Percentiles rank a stretch among this genome's conserved stretches.
Evolutionary conservation across 352 stramenopile genomes (phyloP).

Genomic region (Phytophthora boehmeriae): DNA sequence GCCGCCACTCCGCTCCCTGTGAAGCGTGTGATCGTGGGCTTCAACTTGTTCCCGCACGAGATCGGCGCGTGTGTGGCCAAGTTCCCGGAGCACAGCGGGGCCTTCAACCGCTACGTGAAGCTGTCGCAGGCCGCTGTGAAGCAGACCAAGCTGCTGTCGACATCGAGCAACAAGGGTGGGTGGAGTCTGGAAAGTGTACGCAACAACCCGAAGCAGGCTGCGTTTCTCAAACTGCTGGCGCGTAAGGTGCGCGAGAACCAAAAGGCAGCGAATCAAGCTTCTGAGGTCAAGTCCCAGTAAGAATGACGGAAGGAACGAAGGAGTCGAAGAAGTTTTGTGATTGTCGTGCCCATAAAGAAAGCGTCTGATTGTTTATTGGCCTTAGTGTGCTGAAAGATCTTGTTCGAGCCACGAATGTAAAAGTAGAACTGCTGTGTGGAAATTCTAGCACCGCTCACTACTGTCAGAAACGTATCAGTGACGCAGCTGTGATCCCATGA

Average conservation of each 20-base stretch:
- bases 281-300: no score
- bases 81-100: conserved; percentile 69
- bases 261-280: neutral
- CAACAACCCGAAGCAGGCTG: conserved; percentile 66
- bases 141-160: conserved; percentile 39
- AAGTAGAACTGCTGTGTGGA: no score
- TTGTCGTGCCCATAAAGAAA: no score
- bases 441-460: no score
- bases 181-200: conserved; percentile 65
- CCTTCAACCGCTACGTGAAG: conserved; percentile 81
- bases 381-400: no score
- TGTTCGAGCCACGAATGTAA: no score
- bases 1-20: conserved; percentile 14
- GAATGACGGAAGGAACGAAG: no score
- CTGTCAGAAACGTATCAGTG: no score
- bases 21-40: conserved; percentile 77
- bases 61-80: conserved; percentile 64
- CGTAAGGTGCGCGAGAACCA: conserved; percentile 63
- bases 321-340: no score
- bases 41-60: conserved; percentile 75
- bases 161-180: conserved; percentile 14
- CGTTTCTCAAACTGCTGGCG: conserved; percentile 66
- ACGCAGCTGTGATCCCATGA: no score
- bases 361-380: no score
- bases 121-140: conserved; percentile 65